These are phyloP conservation scores for Adansonia grandidieri DNA, from an alignment of 441 rosid genomes.

Conservation along the genomic window DNA sequence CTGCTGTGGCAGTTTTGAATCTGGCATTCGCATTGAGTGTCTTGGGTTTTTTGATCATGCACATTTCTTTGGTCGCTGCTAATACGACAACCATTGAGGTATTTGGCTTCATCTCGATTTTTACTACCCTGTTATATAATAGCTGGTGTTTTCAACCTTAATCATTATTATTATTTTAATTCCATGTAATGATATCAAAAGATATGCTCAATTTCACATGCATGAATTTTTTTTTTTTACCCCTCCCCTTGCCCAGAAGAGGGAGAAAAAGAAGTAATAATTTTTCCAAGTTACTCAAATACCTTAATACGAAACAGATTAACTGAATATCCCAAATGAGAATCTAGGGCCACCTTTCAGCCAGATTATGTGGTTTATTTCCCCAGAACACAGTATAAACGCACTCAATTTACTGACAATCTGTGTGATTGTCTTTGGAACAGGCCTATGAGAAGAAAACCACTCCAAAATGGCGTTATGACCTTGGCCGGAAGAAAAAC, in stretches of 20 bases:
- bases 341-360: background rate
- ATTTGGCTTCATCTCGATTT: constrained; percentile 27
- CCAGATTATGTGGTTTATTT: background rate
- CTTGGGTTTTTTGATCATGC: constrained; percentile 86
- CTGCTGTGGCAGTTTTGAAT: constrained; percentile 60
- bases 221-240: background rate
- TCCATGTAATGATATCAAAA: background rate
- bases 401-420: background rate
- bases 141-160: constrained; percentile 6
- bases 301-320: background rate
- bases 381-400: background rate
- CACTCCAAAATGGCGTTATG: constrained; percentile 81
- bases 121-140: background rate
- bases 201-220: background rate
- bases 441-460: constrained; percentile 92
- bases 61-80: constrained; percentile 68
- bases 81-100: constrained; percentile 94
- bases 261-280: background rate
- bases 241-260: background rate
- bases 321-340: background rate
- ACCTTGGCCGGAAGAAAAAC: constrained; percentile 73
- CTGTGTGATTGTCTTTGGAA: constrained; percentile 28
- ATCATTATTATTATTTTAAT: background rate
- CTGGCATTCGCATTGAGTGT: constrained; percentile 86
- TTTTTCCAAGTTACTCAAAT: background rate